Base-by-base conservation (phyloP, 768 basidiomycete species). In the Suillus paluster region DNA sequence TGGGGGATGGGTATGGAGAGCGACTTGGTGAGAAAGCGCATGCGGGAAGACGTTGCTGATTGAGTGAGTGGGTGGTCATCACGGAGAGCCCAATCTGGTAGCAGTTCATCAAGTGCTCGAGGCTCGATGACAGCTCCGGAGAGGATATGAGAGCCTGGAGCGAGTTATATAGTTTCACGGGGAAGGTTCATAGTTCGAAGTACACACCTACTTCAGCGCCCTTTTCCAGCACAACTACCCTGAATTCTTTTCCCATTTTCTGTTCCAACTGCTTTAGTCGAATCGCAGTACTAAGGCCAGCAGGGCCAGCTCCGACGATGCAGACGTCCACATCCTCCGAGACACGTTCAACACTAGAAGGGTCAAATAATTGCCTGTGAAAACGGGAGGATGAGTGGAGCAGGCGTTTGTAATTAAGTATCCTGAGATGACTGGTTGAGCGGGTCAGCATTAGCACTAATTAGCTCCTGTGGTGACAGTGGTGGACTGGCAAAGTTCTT, bases 71-170 rank as follows among this genome's bases (percentile, higher is more conserved):
- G 96, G 58, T 97, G 91, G 54, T 84, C 84, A 15, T 73, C 78
- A 9, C 83, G 78, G 10, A 82, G 79, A 10, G 82, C 73, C 95
- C 96, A 99, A 71, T 89, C 82, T 1, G 96, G 97, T 1, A 99
- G 77, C 6, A 99, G 87, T 67, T 97, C 95, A 64, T 96, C 84
- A 38, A 99, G 83, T 2, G 96, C 95, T 17, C 89, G 83, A 4
- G 97, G 92, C 73, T 99, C 97, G 57, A 99, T 85, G 59, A 98
- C 96, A 0, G 96, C 95, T 12, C 97, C 97, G 11, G 95, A 97
- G 34, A 99, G 85, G 63, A 97, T 94, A 74, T 99, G 97, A 0
- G 95, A 86, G 53, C 97, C 94, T 96, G 65, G 4, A n/a, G 36
- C 64, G 36, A 67, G 54, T 21, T 30, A 45, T 30, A 45, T 50